Percentiles rank a stretch among this genome's conserved stretches.
phyloP scores from a whole-genome alignment of 192 early-diverging fungal species.

The Linnemannia elongata region DNA sequence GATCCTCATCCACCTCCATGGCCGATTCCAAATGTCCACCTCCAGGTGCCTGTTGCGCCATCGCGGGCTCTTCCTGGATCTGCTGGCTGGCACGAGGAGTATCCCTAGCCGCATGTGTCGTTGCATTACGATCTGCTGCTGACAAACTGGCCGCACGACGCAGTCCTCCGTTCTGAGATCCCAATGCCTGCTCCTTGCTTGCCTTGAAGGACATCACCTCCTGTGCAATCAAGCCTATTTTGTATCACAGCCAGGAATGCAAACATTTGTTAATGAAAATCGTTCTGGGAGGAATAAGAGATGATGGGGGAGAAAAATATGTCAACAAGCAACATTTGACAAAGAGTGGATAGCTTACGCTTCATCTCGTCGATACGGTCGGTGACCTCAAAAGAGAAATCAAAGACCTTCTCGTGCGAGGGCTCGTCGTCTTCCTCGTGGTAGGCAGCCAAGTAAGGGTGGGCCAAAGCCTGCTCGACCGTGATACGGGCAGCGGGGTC shows the following conservation, averaged over 20 bases:
- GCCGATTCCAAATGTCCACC: constrained; percentile 36
- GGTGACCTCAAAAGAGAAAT: constrained; percentile 87
- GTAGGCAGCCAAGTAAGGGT: constrained; percentile 94
- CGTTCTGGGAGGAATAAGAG: background rate
- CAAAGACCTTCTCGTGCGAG: constrained; percentile 75
- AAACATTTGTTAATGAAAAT: background rate
- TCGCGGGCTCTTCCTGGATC: constrained; percentile 59
- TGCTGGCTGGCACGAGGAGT: constrained; percentile 59
- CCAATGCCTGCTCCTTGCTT: constrained; percentile 64
- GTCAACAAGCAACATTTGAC: background rate
- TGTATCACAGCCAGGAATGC: constrained; percentile 21
- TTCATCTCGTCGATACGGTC: constrained; percentile 87
- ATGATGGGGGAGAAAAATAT: background rate
- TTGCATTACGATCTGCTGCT: constrained; percentile 60
- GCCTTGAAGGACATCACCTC: constrained; percentile 87
- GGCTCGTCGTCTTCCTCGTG: constrained; percentile 94
- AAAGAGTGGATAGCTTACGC: constrained; percentile 54
- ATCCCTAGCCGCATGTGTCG: constrained; percentile 49
- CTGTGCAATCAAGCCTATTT: constrained; percentile 80
- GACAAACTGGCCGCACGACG: constrained; percentile 58
- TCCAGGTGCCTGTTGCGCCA: constrained; percentile 52
- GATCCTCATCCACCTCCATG: constrained; percentile 69
- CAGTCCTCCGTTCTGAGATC: constrained; percentile 38
- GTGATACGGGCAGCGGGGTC: constrained; percentile 94
- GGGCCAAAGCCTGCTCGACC: constrained; percentile 91